phyloP scores from a whole-genome alignment of 352 stramenopile genomes.

The Phytophthora foliorum region DNA sequence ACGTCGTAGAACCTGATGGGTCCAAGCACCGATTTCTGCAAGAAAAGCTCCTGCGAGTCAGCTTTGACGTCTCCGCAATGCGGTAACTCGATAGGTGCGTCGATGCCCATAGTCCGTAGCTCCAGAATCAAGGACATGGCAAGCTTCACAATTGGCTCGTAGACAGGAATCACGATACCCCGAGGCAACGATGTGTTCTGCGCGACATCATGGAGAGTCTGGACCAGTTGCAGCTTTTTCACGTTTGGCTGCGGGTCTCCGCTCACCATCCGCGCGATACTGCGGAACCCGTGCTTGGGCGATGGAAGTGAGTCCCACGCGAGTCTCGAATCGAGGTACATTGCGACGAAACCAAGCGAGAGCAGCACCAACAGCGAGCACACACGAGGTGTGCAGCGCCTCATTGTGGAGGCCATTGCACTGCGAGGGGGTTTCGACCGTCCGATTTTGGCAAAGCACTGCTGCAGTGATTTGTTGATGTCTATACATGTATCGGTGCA shows the following conservation, averaged over 20 bases:
- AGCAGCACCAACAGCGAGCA: conserved; percentile 16
- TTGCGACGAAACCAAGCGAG: conserved; percentile 13
- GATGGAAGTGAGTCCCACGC: conserved; percentile 19
- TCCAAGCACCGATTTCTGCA: conserved; percentile 20
- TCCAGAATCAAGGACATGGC: conserved; percentile 42
- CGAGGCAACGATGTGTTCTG: conserved; percentile 24
- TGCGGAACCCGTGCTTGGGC: conserved; percentile 20
- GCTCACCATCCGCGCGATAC: neutral
- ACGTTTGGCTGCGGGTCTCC: neutral
- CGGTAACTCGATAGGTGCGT: conserved; percentile 43
- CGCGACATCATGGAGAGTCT: conserved; percentile 21
- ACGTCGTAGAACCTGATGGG: conserved; percentile 41
- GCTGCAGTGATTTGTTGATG: too few species aligned
- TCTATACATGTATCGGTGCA: too few species aligned
- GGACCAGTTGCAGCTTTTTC: conserved; percentile 20
- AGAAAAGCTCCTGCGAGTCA: conserved; percentile 6
- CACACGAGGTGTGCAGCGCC: conserved; percentile 17
- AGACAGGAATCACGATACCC: conserved; percentile 44
- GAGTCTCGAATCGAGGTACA: conserved; percentile 25
- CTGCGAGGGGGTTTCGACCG: too few species aligned
- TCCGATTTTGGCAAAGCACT: too few species aligned
- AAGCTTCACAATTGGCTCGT: conserved; percentile 40
- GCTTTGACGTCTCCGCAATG: conserved; percentile 45
- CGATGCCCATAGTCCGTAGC: conserved; percentile 35
- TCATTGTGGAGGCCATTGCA: neutral